Evolutionary conservation across 1,284 basidiomycete species (phyloP), one percentile per base, ranked within the genome.

Genomic region (Apiotrichum gracile): DNA sequence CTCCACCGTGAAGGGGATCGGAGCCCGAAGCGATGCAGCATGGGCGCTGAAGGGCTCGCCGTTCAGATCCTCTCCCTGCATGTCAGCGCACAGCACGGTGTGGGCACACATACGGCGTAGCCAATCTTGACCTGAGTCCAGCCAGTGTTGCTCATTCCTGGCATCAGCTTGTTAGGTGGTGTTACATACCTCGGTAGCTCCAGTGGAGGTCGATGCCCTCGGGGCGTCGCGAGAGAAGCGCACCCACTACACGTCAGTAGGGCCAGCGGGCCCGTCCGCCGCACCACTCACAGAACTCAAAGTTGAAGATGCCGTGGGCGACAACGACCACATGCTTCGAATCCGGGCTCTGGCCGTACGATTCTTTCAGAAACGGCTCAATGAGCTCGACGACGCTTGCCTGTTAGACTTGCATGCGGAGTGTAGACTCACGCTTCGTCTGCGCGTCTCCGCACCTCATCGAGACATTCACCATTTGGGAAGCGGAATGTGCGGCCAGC

Each of bases 121-220:
- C 68, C 76, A 5, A 79, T 43, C 56, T 79, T 74, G 40, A 76
- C 49, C 31, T 76, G 62, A 0, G 72, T 76, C 78, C 78, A 80
- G 1, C 75, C 78, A 7, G 78, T 79, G 60, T 80, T 79, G 14
- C 73, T 71, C 69, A 79, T 77, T 3, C 76, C 69, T 68, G 6
- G 8, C 3, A 21, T 45, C 43, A 43, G 50, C 21, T 10, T 31
- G 29, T 46, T 27, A 43, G 43, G 19, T 22, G 10, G 12, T 3
- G 22, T 4, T 57, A 40, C 61, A 60, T 40, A 69, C 69, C 71
- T 17, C 70, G 64, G 41, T 74, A 76, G 16, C 66, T 62, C 66
- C 77, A 76, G 9, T 66, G 63, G 0, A 68, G 46, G 3, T 68
- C 66, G 16, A 69, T 67, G 25, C 72, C 63, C 8, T 65, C 60